Conservation (phyloP, 148 eudicot genomes). For the Pharnaceum exiguum region DNA sequence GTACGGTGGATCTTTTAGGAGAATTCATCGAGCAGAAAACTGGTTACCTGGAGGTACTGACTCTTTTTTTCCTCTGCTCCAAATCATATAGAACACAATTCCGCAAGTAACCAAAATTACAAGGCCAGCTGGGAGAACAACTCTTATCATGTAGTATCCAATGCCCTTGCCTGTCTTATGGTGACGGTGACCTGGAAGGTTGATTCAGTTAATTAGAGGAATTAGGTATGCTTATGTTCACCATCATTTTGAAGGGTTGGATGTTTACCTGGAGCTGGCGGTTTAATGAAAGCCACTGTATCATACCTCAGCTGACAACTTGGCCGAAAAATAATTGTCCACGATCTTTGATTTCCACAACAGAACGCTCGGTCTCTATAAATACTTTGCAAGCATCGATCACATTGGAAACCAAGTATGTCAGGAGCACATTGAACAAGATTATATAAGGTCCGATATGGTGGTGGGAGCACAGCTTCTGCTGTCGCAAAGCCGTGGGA, state of each 20-base stretch:
- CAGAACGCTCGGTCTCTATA: background rate
- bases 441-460: background rate
- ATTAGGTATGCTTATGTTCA: background rate
- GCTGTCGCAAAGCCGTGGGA: conserved; percentile 15
- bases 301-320: conserved; percentile 21
- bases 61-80: background rate
- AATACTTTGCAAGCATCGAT: conserved; percentile 7
- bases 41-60: background rate
- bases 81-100: background rate
- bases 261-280: conserved; percentile 5
- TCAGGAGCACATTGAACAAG: conserved; percentile 26
- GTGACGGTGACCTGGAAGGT: background rate
- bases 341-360: background rate
- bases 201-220: background rate
- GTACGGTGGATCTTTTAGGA: too few species aligned
- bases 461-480: background rate
- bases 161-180: background rate
- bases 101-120: background rate
- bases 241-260: background rate
- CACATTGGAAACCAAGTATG: conserved; percentile 15
- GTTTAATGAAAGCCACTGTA: background rate
- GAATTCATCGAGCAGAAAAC: background rate
- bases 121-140: background rate
- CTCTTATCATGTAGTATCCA: background rate
- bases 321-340: background rate